Percentiles rank a stretch among this genome's conserved stretches.
Conservation (phyloP, 495 filamentous ascomycete species). For the Aspergillus coremiiformis region DNA sequence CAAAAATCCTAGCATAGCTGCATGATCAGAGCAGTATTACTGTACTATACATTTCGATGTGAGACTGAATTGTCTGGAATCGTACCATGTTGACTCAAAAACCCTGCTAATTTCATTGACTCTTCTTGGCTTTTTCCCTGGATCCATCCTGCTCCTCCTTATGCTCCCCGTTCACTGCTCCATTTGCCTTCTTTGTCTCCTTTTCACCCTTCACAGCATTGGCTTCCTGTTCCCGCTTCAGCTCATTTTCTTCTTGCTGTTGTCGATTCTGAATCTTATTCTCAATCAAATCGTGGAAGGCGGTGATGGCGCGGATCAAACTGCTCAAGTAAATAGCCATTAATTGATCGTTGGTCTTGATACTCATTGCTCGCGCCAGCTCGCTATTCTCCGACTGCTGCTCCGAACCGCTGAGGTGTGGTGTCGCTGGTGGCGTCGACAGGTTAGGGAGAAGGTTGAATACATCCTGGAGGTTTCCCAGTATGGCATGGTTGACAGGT, state of each 20-base stretch:
- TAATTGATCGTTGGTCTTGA: constrained; percentile 98
- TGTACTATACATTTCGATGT: constrained; percentile 26
- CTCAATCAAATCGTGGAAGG: constrained; percentile 98
- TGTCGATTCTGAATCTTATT: constrained; percentile 99
- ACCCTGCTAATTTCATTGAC: constrained; percentile 26
- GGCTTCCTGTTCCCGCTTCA: constrained; percentile 62
- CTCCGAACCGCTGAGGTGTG: constrained; percentile 38
- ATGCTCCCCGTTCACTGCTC: constrained; percentile 52
- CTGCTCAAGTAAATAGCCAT: constrained; percentile 96
- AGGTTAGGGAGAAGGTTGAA: constrained; percentile 98
- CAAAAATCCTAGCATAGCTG: background rate
- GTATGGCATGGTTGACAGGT: constrained; percentile 93
- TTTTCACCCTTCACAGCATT: constrained; percentile 54
- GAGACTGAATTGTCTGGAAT: constrained; percentile 21
- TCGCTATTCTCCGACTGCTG: constrained; percentile 62
- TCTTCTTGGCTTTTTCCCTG: constrained; percentile 52
- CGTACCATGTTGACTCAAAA: constrained; percentile 24
- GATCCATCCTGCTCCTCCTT: constrained; percentile 60
- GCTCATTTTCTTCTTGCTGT: constrained; percentile 90
- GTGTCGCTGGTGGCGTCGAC: constrained; percentile 63
- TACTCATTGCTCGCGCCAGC: constrained; percentile 86
- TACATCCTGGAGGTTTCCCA: constrained; percentile 96
- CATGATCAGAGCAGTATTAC: constrained; percentile 4
- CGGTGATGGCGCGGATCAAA: constrained; percentile 94
- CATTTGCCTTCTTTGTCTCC: constrained; percentile 54